Evolutionary conservation across 1,139 yeast species (phyloP), one percentile per base, ranked within the genome.

Genomic region (Geotrichum candidum): DNA sequence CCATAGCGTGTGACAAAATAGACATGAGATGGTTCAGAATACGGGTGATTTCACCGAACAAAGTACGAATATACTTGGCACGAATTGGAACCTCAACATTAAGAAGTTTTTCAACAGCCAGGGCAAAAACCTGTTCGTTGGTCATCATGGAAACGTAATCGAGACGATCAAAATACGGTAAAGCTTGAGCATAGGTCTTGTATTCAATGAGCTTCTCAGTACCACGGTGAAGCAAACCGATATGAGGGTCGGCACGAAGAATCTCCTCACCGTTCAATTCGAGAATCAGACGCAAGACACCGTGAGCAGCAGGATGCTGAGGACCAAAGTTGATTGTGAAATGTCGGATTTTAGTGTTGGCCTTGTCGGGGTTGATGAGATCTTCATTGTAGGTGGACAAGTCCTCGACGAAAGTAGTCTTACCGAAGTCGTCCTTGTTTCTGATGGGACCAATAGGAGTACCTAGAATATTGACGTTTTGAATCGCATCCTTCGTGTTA

Each of bases 241-340:
- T 89, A 74, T 89, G 96, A 58, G 96, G 96, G 74, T 89, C 96
- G 7, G 94, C 82, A 70, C 96, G 82, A 63, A 89, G 84, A 69
- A 90, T 87, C 76, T 90, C 96, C 76, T 89, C 96, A 68, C 96
- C 96, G 72, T 88, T 89, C 68, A 90, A 81, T 78, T 89, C 96
- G 71, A 89, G 80, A 76, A 89, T 89, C 76, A 89, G 81, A 73
- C 96, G 84, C 79, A 89, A 81, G 77, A 89, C 96, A 67, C 96
- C 96, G 78, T 89, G 96, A 56, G 96, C 96, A 65, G 96, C 96
- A 41, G 96, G 96, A 80, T 89, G 96, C 77, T 89, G 96, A 54
- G 96, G 96, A 51, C 96, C 96, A 72, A 90, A 90, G 77, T 89
- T 90, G 74, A 90, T 85, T 59, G 96, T 89, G 78, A 89, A 89